A percentile compares a stretch with the other conserved stretches of the same genome.
phyloP scores from a whole-genome alignment of 2,329 filamentous ascomycete species.

The Aspergillus pseudotamarii region DNA sequence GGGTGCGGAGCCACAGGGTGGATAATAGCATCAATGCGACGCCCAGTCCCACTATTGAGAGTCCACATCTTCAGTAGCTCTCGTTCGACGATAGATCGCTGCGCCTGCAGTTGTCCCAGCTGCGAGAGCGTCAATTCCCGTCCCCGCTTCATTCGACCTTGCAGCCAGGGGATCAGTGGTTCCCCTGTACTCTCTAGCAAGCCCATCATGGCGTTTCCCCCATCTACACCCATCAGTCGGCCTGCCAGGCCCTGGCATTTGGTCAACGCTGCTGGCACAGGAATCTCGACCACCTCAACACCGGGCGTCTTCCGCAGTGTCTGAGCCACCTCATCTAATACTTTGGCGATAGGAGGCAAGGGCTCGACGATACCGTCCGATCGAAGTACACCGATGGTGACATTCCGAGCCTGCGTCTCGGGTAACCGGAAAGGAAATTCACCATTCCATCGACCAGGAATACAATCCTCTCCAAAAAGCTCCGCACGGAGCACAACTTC shows the following conservation, averaged over 20 bases:
- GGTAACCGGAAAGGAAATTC: conserved; percentile 22
- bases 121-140: conserved; percentile 51
- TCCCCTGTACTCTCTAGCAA: conserved; percentile 59
- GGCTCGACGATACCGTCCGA: conserved; percentile 44
- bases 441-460: conserved; percentile 46
- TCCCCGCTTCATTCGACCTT: conserved; percentile 53
- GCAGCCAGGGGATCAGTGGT: conserved; percentile 63
- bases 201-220: conserved; percentile 58
- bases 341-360: conserved; percentile 43
- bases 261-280: conserved; percentile 55
- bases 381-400: conserved; percentile 46
- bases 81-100: conserved; percentile 56
- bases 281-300: conserved; percentile 62
- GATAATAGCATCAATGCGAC: conserved; percentile 62
- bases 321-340: conserved; percentile 43
- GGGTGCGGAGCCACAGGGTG: conserved; percentile 67
- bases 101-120: conserved; percentile 56
- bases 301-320: conserved; percentile 40
- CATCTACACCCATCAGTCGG: conserved; percentile 62
- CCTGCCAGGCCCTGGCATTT: conserved; percentile 61
- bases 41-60: conserved; percentile 17
- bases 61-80: conserved; percentile 62
- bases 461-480: conserved; percentile 55
- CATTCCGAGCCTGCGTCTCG: conserved; percentile 29
- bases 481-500: conserved; percentile 55